Base-by-base conservation (phyloP, 371 early-diverging fungal species). In the Rhizomucor miehei region DNA sequence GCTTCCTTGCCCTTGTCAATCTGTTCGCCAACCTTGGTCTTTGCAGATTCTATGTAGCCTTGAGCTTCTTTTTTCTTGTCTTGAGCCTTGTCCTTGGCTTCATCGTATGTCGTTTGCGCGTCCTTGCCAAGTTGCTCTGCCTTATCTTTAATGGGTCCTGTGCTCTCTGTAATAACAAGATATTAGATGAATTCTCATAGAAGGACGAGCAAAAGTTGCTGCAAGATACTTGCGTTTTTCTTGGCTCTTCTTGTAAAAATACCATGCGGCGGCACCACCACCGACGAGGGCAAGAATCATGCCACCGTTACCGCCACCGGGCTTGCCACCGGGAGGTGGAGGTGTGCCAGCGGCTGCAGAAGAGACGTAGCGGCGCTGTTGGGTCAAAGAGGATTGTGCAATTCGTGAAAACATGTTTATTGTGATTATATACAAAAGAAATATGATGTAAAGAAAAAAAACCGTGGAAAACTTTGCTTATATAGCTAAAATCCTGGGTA, bases 1-100 rank as follows among this genome's bases (percentile, higher is more conserved):
- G 49, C 40, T 21, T 59, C 43, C 48, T 59, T 59, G 21, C 46
- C 47, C 14, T 40, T 35, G 21, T 39, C 55, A 29, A 48, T 39
- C 23, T 40, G 21, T 13, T 55, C 55, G 48, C 48, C 29, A 2
- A 35, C 55, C n/a, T 47, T 25, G 20, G 36, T 48, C 36, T 55
- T 46, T 19, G 38, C 46, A 25, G 55, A 47, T 19, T 47, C 55
- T 6, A 55, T 38, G 43, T 55, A 39, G 12, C 55, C 48, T 9
- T 24, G 41, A n/a, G 57, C 36, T 35, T 56, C 41, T 6, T 8
- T 29, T 8, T 29, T 29, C 29, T 29, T 29, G 6, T 41, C 49
- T 12, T 48, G 10, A 34, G 53, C 56, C 29, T 40, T 49, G 17
- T 56, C 43, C 11, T 56, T 56, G 39, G 49, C 56, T 9, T 48